phyloP scores from a whole-genome alignment of 2,329 filamentous ascomycete species.

The Furcasterigmium furcatum region DNA sequence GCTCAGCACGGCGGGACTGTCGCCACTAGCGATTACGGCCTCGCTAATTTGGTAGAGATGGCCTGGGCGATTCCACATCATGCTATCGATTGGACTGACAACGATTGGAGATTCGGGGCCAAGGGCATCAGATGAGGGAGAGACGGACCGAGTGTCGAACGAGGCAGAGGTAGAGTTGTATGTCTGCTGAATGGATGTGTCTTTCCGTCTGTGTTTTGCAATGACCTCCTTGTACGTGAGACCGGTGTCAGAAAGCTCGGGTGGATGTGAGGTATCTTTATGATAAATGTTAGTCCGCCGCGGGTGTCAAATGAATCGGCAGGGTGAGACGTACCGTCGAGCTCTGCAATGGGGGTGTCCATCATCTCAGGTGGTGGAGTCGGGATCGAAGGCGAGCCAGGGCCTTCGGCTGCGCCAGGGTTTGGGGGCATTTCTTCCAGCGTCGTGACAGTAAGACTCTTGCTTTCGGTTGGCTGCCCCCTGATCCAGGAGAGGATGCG shows the following conservation, averaged over 20 bases:
- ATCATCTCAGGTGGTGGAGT: too few species aligned
- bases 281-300: constrained; percentile 6
- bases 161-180: constrained; percentile 19
- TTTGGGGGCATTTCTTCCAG: constrained; percentile 32
- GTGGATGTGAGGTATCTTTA: constrained; percentile 40
- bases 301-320: neutral
- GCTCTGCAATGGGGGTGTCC: constrained; percentile 40
- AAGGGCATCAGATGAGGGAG: constrained; percentile 9
- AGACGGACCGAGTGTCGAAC: constrained; percentile 11
- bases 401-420: constrained; percentile 34
- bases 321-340: constrained; percentile 41
- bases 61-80: constrained; percentile 31
- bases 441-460: constrained; percentile 41
- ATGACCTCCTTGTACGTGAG: constrained; percentile 36
- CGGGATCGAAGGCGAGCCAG: constrained; percentile 6
- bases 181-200: constrained; percentile 22
- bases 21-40: constrained; percentile 8
- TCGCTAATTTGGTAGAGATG: constrained; percentile 40
- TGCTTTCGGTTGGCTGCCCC: constrained; percentile 36
- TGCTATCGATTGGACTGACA: constrained; percentile 37
- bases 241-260: constrained; percentile 44
- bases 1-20: constrained; percentile 8
- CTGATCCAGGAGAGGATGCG: constrained; percentile 52
- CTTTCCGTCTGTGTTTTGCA: constrained; percentile 27
- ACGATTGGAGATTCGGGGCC: constrained; percentile 16